Evolutionary conservation across 805 yeast genomes (phyloP).

Genomic region (Yarrowia sp.): DNA sequence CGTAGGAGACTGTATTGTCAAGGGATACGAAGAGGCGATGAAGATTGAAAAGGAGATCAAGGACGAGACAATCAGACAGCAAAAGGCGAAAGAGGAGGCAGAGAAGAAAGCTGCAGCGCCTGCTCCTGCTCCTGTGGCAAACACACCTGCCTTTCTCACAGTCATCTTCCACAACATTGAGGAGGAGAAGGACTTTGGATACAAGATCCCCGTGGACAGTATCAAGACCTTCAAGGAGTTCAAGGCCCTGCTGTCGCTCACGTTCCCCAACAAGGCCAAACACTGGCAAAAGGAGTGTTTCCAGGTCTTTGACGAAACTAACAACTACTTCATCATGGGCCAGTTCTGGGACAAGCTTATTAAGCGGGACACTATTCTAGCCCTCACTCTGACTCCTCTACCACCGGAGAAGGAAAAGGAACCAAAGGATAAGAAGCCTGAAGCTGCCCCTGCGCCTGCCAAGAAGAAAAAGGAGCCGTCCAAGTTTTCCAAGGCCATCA

Average conservation of each 20-base stretch:
- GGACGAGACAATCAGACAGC: background rate
- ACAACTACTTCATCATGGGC: slow-evolving; percentile 33
- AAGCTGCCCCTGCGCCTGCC: background rate
- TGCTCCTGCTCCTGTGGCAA: background rate
- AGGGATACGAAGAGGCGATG: slow-evolving; percentile 30
- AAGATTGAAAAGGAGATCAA: slow-evolving; percentile 22
- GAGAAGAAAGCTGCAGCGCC: background rate
- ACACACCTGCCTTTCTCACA: slow-evolving; percentile 7
- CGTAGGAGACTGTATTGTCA: slow-evolving; percentile 18
- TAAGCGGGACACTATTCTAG: background rate
- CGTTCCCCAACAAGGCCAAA: slow-evolving; percentile 27
- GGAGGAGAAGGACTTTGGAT: slow-evolving; percentile 20
- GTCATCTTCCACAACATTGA: background rate
- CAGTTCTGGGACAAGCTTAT: slow-evolving; percentile 34
- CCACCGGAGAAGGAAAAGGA: slow-evolving; percentile 31
- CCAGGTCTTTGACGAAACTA: slow-evolving; percentile 31
- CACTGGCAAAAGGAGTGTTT: slow-evolving; percentile 34
- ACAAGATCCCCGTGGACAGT: slow-evolving; percentile 32
- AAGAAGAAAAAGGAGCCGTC: slow-evolving; percentile 32
- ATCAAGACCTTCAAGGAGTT: slow-evolving; percentile 24
- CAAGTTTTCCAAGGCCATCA: slow-evolving; percentile 13
- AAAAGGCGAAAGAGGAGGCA: slow-evolving; percentile 12
- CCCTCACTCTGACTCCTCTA: slow-evolving; percentile 13
- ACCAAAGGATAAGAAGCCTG: slow-evolving; percentile 1
- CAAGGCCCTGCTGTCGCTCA: slow-evolving; percentile 5